Base-by-base conservation (phyloP, 805 yeast species). In the Tetrapisispora nanseiensis region DNA sequence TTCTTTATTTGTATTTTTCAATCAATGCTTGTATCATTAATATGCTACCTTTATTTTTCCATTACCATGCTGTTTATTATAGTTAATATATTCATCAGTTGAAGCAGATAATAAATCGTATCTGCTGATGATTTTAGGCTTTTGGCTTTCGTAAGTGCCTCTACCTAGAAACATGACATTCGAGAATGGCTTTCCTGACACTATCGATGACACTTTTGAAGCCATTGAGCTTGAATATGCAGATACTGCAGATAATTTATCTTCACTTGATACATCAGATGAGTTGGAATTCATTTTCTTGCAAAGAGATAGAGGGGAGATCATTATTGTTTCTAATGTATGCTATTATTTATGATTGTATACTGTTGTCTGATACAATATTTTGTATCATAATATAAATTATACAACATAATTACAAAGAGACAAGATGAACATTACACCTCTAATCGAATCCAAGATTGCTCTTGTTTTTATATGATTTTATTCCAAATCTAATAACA, bases 21-120 rank as follows among this genome's bases (percentile, higher is more conserved):
- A n/a, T n/a, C n/a, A 24, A 24, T 24, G 27, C 27, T 11, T 24
- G 8, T 24, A 24, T 8, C 8, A 8, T 24, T 24, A 11, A 8
- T 24, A 11, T 8, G 27, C 11, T 8, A 24, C 10, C 11, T 24
- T 24, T 24, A 8, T 24, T 24, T 8, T 24, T 8, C 27, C 11
- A 8, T 24, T 24, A 8, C 8, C 27, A 8, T 8, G 27, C 11
- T 24, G 27, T 24, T 24, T 24, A 11, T 24, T 8, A 24, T n/a
- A n/a, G n/a, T n/a, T n/a, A n/a, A n/a, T n/a, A n/a, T n/a, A n/a
- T n/a, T n/a, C n/a, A n/a, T n/a, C n/a, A n/a, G n/a, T 43, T 1
- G 59, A 54, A n/a, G 50, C 51, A 20, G 40, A 39, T 12, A 55
- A 27, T 9, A 55, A 35, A 38, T 55, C 60, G 26, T 46, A 40